These are phyloP conservation scores for Edaphochlamys debaryana DNA, from an alignment of 139 green algal genomes.

Conservation along the genomic window DNA sequence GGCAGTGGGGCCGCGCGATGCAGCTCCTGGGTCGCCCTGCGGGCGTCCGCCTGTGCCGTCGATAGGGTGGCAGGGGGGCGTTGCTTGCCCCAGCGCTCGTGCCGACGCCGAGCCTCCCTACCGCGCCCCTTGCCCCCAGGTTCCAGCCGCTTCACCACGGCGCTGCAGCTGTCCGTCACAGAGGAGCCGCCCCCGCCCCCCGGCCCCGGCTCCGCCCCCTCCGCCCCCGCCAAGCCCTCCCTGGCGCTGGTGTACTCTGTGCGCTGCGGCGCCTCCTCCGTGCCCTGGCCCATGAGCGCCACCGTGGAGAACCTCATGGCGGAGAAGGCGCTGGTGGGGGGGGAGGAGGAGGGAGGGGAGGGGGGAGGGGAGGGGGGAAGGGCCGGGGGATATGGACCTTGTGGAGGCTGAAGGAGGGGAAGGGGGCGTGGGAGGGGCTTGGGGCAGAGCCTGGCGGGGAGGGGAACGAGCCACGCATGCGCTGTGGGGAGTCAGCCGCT, in stretches of 20 bases:
- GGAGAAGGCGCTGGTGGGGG: conserved; percentile 29
- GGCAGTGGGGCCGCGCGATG: not conserved
- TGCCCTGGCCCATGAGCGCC: conserved; percentile 38
- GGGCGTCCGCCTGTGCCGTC: not conserved
- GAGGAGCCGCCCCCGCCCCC: not conserved
- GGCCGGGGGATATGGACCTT: not conserved
- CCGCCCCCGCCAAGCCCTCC: not conserved
- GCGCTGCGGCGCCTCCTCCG: not conserved
- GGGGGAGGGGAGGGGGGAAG: not conserved
- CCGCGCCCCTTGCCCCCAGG: not conserved
- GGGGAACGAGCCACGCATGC: no score
- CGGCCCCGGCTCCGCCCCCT: not conserved
- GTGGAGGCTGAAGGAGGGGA: not conserved
- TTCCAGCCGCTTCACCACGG: conserved; percentile 31
- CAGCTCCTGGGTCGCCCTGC: not conserved
- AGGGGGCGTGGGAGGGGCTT: no score
- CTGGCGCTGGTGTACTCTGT: conserved; percentile 28
- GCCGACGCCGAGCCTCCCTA: not conserved
- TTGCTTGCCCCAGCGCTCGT: not conserved
- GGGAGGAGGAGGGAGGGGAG: no score
- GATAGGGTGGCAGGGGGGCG: not conserved
- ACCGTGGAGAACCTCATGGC: conserved; percentile 42
- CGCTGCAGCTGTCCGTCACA: conserved; percentile 18
- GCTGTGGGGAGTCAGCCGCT: no score
- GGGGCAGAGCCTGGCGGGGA: no score